phyloP scores from a whole-genome alignment of 2,329 filamentous ascomycete species.

The Phoma herbarum region DNA sequence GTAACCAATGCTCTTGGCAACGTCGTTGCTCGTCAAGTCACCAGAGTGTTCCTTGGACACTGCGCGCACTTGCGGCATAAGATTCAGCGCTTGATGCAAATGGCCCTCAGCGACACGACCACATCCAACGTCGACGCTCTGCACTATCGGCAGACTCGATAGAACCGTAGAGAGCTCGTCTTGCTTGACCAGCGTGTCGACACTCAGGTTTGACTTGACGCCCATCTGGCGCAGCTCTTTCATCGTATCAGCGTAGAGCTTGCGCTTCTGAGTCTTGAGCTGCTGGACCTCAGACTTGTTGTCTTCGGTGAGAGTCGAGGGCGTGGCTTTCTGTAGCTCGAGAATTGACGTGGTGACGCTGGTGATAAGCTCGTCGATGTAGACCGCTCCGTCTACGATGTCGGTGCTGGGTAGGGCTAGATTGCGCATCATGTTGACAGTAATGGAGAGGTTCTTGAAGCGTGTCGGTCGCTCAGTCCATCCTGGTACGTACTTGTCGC shows the following conservation, averaged over 20 bases:
- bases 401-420: constrained; percentile 64
- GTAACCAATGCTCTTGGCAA: constrained; percentile 79
- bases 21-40: constrained; percentile 83
- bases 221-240: constrained; percentile 89
- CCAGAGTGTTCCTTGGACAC: constrained; percentile 78
- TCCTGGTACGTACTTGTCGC: constrained; percentile 31
- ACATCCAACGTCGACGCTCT: constrained; percentile 38
- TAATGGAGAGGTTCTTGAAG: constrained; percentile 74
- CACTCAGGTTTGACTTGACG: constrained; percentile 81
- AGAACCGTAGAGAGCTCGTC: constrained; percentile 75
- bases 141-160: constrained; percentile 56
- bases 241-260: constrained; percentile 87
- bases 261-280: constrained; percentile 88
- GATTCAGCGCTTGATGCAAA: constrained; percentile 80
- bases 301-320: constrained; percentile 80
- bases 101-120: constrained; percentile 67
- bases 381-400: constrained; percentile 64
- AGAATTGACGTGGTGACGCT: constrained; percentile 73
- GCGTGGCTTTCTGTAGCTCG: constrained; percentile 84
- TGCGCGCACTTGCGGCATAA: constrained; percentile 73
- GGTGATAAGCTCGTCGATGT: constrained; percentile 73
- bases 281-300: constrained; percentile 87
- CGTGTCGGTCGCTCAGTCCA: constrained; percentile 64
- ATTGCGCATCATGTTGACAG: constrained; percentile 76
- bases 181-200: constrained; percentile 76